Evolutionary conservation across 1,139 yeast genomes (phyloP).

Genomic region (Scheffersomyces parashehatae): DNA sequence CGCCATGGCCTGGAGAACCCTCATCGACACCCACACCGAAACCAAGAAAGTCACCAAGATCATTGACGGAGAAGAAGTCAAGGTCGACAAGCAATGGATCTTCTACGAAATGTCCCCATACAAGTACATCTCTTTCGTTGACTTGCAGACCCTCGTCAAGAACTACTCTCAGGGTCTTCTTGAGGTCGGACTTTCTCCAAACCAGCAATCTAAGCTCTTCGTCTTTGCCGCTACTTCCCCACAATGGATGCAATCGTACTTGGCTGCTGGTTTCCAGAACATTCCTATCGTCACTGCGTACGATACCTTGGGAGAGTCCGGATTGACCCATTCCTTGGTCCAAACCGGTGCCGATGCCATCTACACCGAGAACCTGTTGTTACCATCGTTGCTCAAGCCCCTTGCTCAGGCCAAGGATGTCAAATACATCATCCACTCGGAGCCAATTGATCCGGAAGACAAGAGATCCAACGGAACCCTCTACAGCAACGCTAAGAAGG

Average conservation of each 20-base stretch:
- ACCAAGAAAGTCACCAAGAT: slow-evolving; percentile 71
- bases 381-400: slow-evolving; percentile 69
- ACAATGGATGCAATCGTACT: slow-evolving; percentile 86
- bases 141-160: slow-evolving; percentile 52
- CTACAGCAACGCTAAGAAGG: slow-evolving; percentile 55
- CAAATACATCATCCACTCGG: slow-evolving; percentile 71
- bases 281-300: slow-evolving; percentile 94
- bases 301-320: slow-evolving; percentile 93
- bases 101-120: slow-evolving; percentile 80
- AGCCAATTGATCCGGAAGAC: slow-evolving; percentile 60
- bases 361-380: slow-evolving; percentile 78
- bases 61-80: slow-evolving; percentile 71
- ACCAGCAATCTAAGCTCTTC: slow-evolving; percentile 65
- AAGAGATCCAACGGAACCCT: slow-evolving; percentile 63
- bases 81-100: slow-evolving; percentile 83
- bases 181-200: slow-evolving; percentile 70
- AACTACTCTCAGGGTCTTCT: slow-evolving; percentile 74
- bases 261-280: slow-evolving; percentile 74
- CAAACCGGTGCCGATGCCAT: slow-evolving; percentile 80
- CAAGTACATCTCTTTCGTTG: slow-evolving; percentile 60
- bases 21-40: slow-evolving; percentile 73
- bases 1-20: slow-evolving; percentile 81
- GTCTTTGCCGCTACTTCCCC: slow-evolving; percentile 84
- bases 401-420: slow-evolving; percentile 63
- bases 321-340: slow-evolving; percentile 80